Conservation (phyloP, 1,284 basidiomycete genomes). For the Phellopilus nigrolimitatus region DNA sequence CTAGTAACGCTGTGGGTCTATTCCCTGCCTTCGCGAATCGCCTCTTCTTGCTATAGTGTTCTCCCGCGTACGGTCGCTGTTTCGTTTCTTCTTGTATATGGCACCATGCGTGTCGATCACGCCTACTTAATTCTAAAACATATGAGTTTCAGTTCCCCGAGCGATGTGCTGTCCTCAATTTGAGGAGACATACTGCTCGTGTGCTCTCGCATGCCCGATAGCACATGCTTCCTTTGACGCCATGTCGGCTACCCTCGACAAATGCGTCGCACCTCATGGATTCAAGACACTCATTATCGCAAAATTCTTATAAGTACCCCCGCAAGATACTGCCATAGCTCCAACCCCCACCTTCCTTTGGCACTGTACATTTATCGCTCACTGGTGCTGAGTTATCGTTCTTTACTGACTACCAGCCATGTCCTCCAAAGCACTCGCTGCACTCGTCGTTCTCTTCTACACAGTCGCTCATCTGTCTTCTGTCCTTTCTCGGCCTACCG, state of each 20-base stretch:
- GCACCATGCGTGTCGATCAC: too few relatives aligned
- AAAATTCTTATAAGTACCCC: too few relatives aligned
- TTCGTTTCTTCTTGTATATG: background rate
- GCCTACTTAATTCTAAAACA: too few relatives aligned
- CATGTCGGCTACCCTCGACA: background rate
- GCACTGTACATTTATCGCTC: background rate
- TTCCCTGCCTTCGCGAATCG: background rate
- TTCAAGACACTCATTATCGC: too few relatives aligned
- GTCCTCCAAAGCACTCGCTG: slow-evolving; percentile 12
- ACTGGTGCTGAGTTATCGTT: background rate
- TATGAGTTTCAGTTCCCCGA: too few relatives aligned
- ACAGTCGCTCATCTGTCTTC: slow-evolving; percentile 4
- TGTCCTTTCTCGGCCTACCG: slow-evolving; percentile 8
- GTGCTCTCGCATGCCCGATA: background rate
- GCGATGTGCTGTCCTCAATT: background rate
- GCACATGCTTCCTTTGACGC: background rate
- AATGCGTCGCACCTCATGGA: background rate
- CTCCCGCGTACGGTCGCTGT: background rate
- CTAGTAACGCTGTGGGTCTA: too few relatives aligned
- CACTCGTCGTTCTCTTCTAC: slow-evolving; percentile 6
- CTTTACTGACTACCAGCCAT: slow-evolving; percentile 12
- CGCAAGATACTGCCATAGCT: too few relatives aligned
- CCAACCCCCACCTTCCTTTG: background rate
- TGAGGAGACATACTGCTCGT: background rate
- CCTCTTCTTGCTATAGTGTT: too few relatives aligned